Evolutionary conservation across 2,329 filamentous ascomycete genomes (phyloP), one percentile per base, ranked within the genome.

Genomic region (Neonectria faginata): DNA sequence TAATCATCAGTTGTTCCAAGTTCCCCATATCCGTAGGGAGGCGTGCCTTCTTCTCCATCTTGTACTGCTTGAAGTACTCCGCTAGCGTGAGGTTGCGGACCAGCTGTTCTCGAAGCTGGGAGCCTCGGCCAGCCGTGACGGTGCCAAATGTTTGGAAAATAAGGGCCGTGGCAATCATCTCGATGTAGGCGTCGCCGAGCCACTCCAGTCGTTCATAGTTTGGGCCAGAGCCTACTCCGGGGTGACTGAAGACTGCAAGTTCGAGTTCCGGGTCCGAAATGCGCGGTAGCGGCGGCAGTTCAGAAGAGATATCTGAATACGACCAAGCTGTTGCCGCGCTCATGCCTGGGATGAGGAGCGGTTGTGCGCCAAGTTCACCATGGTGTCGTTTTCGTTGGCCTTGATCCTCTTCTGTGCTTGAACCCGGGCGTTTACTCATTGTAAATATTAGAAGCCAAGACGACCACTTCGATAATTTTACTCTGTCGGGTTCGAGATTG

Each of bases 151-250:
- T 92, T 62, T 89, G 82, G 78, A 89, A 92, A 64, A 98, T 91
- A 56, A 97, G 84, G 18, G 88, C 86, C 0, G 92, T 90, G 6
- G 94, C 88, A 51, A 94, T 88, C 56, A 94, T 80, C 74, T 97
- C 92, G 56, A 97, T 83, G 72, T 95, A 95, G 20, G 92, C 91
- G 76, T 98, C 95, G 7, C 95, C 95, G 8, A 97, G 84, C 81
- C 95, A 94, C 78, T 98, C 95, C 7, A 97, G 87, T 18, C 88
- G 87, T 74, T 97, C 94, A 78, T 97, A 97, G 73, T 78, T 79
- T 27, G 74, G 70, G 1, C 62, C 66, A 3, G 59, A 29, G 3
- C 72, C 73, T 58, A 82, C 74, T 1, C 87, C 88, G 1, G 84
- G 80, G 71, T 95, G 92, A 1, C 86, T 92, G 72, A 94, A 91